Conservation (phyloP, 768 basidiomycete species). For the Lactifluus piperatus region DNA sequence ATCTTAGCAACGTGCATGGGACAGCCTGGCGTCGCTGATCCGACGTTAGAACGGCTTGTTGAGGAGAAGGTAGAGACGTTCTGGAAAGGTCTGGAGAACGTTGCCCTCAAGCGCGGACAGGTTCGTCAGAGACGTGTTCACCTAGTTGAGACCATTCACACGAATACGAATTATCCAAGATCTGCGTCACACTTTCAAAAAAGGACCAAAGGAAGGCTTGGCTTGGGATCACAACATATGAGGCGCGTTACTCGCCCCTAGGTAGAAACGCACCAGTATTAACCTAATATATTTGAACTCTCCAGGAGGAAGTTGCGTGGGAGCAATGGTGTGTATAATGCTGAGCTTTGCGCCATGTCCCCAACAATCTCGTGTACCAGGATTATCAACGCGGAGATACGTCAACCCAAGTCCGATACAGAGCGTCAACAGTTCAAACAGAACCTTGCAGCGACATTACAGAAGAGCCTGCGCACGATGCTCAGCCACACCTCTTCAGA, state of each 20-base stretch:
- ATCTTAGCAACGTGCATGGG: neutral
- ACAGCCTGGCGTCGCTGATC: slow-evolving; percentile 72
- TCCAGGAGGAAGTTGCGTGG: slow-evolving; percentile 76
- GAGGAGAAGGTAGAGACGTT: slow-evolving; percentile 70
- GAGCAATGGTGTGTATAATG: slow-evolving; percentile 63
- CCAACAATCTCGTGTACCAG: slow-evolving; percentile 29
- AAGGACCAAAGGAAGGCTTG: slow-evolving; percentile 70
- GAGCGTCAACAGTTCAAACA: slow-evolving; percentile 46
- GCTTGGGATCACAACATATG: slow-evolving; percentile 55
- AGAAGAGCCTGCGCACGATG: slow-evolving; percentile 61
- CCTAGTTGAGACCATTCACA: neutral
- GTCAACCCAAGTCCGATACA: slow-evolving; percentile 48
- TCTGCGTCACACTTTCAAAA: slow-evolving; percentile 68
- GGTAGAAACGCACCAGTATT: neutral
- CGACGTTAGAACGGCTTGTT: slow-evolving; percentile 60
- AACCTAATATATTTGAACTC: neutral
- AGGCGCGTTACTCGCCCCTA: slow-evolving; percentile 6
- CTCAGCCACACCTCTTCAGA: slow-evolving; percentile 74
- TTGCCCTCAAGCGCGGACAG: slow-evolving; percentile 56
- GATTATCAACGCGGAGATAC: slow-evolving; percentile 73
- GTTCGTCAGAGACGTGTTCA: slow-evolving; percentile 29
- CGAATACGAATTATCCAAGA: slow-evolving; percentile 32
- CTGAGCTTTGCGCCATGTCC: neutral
- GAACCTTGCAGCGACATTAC: slow-evolving; percentile 52
- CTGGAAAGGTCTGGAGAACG: slow-evolving; percentile 67